Evolutionary conservation across 768 basidiomycete genomes (phyloP).

Genomic region (Sporobolomyces phaffii): DNA sequence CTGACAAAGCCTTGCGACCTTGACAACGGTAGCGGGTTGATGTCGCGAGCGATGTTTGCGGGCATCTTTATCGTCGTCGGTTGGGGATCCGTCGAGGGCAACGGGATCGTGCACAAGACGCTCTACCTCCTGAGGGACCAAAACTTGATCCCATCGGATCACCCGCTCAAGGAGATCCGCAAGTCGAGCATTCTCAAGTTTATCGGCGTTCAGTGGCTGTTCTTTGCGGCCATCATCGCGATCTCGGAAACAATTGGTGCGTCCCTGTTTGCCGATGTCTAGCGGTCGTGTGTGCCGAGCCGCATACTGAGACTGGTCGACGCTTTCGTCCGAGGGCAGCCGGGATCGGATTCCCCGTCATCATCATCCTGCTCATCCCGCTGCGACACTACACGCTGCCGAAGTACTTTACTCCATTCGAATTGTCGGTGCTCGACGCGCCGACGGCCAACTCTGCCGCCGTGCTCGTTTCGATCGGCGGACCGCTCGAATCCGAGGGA

Average conservation of each 20-base stretch:
- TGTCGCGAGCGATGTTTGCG: slow-evolving; percentile 59
- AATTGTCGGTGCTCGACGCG: slow-evolving; percentile 77
- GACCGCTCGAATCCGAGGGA: slow-evolving; percentile 33
- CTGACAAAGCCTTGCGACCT: neutral
- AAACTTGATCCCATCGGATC: slow-evolving; percentile 54
- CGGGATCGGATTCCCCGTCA: slow-evolving; percentile 82
- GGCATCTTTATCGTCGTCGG: slow-evolving; percentile 57
- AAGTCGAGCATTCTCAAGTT: slow-evolving; percentile 68
- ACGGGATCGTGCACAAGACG: slow-evolving; percentile 75
- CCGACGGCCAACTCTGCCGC: slow-evolving; percentile 59
- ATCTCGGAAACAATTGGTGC: slow-evolving; percentile 82
- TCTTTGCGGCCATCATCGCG: slow-evolving; percentile 81
- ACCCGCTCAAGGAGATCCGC: slow-evolving; percentile 71
- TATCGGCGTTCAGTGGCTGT: slow-evolving; percentile 65
- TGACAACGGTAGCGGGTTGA: slow-evolving; percentile 50
- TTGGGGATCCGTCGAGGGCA: slow-evolving; percentile 66
- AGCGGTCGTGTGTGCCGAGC: too few relatives aligned
- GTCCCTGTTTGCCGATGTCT: slow-evolving; percentile 36
- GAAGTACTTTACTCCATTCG: slow-evolving; percentile 62
- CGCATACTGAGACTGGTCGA: too few relatives aligned
- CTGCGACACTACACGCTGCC: slow-evolving; percentile 68
- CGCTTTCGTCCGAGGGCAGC: too few relatives aligned
- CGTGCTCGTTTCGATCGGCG: slow-evolving; percentile 42
- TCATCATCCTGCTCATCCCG: slow-evolving; percentile 78
- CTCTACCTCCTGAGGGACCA: slow-evolving; percentile 72